Percentiles rank a stretch among this genome's conserved stretches.
Conservation (phyloP, 441 rosid species). For the Pelargonium fulgidum region DNA sequence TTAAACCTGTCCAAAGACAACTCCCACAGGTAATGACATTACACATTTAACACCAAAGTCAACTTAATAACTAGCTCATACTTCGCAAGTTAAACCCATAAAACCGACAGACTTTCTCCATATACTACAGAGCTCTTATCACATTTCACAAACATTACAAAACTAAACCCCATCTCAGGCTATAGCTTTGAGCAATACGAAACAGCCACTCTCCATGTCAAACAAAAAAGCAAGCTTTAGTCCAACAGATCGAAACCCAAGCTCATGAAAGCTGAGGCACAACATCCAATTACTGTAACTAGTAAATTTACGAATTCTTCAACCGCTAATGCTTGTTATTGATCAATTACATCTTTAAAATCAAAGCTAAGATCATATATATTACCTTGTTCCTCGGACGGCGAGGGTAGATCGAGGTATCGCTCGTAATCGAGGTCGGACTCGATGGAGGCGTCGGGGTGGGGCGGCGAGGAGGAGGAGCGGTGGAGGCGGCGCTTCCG, state of each 20-base stretch:
- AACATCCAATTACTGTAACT: background rate
- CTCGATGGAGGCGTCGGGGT: background rate
- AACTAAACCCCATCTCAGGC: background rate
- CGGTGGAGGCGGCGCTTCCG: background rate
- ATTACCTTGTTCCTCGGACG: background rate
- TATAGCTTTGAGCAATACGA: background rate
- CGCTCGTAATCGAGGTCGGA: background rate
- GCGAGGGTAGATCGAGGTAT: background rate
- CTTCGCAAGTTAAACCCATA: background rate
- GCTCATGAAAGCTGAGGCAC: background rate
- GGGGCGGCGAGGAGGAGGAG: background rate
- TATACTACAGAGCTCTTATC: background rate
- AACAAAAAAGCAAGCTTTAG: background rate
- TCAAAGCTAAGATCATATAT: too few relatives aligned
- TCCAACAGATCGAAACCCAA: background rate
- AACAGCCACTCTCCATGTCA: background rate
- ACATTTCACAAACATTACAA: background rate
- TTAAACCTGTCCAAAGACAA: background rate
- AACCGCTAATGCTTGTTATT: too few relatives aligned
- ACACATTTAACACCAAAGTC: background rate
- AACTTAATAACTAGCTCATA: background rate
- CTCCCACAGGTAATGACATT: too few relatives aligned
- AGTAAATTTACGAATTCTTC: too few relatives aligned
- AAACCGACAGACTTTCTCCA: too few relatives aligned
- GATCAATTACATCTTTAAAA: background rate